Base-by-base conservation (phyloP, 345 rosid genomes). In the Pseudoturritis turrita region DNA sequence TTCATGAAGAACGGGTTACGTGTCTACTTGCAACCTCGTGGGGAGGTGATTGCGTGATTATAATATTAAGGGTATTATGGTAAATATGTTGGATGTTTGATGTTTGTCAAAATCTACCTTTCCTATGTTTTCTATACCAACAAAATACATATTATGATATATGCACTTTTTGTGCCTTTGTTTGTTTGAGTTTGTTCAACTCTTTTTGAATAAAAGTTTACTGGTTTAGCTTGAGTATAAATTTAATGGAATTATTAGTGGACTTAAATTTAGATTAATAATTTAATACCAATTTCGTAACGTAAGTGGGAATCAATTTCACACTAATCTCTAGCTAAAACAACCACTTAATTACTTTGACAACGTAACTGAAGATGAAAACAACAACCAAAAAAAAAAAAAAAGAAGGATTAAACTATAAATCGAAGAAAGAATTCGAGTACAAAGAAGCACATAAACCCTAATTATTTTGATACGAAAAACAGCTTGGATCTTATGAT, bases 1-100 rank as follows among this genome's bases (percentile, higher is more conserved):
- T 92, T 92, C 74, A 92, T 92, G 98, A 92, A 90, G 86, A 72
- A 86, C 9, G 97, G 98, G 19, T 85, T 92, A 53, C 84, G 81
- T 31, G 88, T 92, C 2, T 63, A 79, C 83, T 75, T 92, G 91
- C 87, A 85, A 52, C 95, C 92, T 46, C 96, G 98, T 62, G 70
- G 62, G 36, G 51, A 77, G 46, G 65, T 54, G 65, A 10, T 53
- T 39, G 75, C 28, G 7, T 76, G 52, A 70, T 55, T 18, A n/a
- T n/a, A 13, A 37, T 25, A 15, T 1, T 19, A 65, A 37, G 44
- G 49, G 57, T 10, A 11, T 46, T 39, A 29, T 50, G 26, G 54
- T 65, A 65, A 56, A 70, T 71, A 71, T 71, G 60, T 55, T 41
- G 1, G 10, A 56, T 2, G 28, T 9, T 40, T 33, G 36, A 59